A percentile compares a stretch with the other conserved stretches of the same genome.
phyloP scores from a whole-genome alignment of 176 grass and related monocot species.

The Melocanna baccifera region DNA sequence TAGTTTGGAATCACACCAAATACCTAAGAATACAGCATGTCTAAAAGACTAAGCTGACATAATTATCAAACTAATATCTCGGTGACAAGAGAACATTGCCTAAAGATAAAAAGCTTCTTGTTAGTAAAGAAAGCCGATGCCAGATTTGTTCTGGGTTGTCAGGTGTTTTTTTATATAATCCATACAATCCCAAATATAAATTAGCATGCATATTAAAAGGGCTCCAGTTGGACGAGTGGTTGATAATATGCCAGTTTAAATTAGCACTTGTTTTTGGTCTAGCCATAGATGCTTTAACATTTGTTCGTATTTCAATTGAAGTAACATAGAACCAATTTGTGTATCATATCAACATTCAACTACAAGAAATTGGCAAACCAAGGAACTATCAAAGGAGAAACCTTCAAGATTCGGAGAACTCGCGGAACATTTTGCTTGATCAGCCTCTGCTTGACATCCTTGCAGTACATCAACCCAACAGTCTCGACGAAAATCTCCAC shows the following conservation, averaged over 20 bases:
- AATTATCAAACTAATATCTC: background rate
- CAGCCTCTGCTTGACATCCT: constrained; percentile 74
- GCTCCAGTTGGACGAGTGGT: background rate
- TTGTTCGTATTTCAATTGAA: background rate
- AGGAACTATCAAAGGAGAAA: constrained; percentile 22
- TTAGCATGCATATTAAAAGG: background rate
- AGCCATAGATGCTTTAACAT: background rate
- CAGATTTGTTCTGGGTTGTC: background rate
- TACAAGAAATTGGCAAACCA: background rate
- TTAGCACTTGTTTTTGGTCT: background rate
- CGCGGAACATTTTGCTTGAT: constrained; percentile 82
- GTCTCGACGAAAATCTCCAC: constrained; percentile 87
- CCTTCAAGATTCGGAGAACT: constrained; percentile 77
- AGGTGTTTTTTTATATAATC: background rate
- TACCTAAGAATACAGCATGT: background rate
- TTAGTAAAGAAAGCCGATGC: background rate
- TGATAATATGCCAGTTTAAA: background rate
- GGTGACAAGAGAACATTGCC: background rate
- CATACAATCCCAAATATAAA: background rate
- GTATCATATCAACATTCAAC: background rate
- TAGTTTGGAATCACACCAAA: background rate
- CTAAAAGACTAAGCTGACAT: background rate
- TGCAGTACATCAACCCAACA: constrained; percentile 86
- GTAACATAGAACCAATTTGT: background rate
- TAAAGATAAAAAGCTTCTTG: background rate